Conservation (phyloP, 2,329 filamentous ascomycete species). For the Penicillium sp. region DNA sequence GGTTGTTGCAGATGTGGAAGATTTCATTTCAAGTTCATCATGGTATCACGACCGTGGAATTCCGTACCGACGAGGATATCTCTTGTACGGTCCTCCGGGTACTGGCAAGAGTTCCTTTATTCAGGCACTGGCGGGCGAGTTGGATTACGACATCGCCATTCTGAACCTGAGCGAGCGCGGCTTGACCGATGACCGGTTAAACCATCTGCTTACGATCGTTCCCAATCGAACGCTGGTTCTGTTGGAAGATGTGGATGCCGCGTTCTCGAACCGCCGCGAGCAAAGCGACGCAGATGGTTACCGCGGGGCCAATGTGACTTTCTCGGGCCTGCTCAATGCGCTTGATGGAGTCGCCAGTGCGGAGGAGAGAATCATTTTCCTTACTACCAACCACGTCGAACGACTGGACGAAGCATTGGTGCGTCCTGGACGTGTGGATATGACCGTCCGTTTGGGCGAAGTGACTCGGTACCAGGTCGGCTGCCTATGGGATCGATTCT, state of each 20-base stretch:
- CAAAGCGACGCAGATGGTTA: conserved; percentile 79
- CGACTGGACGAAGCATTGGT: conserved; percentile 85
- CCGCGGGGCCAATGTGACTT: conserved; percentile 82
- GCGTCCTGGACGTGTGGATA: conserved; percentile 85
- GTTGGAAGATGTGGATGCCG: conserved; percentile 87
- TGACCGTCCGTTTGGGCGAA: conserved; percentile 86
- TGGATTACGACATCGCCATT: conserved; percentile 90
- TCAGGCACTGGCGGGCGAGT: conserved; percentile 84
- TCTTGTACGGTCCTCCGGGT: conserved; percentile 84
- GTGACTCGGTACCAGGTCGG: conserved; percentile 80
- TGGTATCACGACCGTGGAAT: conserved; percentile 97
- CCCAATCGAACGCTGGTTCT: conserved; percentile 78
- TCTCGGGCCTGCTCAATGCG: conserved; percentile 83
- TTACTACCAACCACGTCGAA: conserved; percentile 93
- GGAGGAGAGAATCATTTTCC: conserved; percentile 88
- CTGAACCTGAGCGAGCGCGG: conserved; percentile 85
- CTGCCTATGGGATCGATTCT: conserved; percentile 92
- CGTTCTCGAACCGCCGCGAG: conserved; percentile 72
- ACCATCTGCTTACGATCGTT: conserved; percentile 79
- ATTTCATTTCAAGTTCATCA: conserved; percentile 72
- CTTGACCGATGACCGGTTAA: conserved; percentile 83
- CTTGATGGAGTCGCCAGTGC: conserved; percentile 90
- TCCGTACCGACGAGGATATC: conserved; percentile 83
- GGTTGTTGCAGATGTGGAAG: conserved; percentile 75
- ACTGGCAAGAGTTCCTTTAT: conserved; percentile 97